Evolutionary conservation across 176 grass and related monocot genomes (phyloP).

Genomic region (Cymbopogon citratus): DNA sequence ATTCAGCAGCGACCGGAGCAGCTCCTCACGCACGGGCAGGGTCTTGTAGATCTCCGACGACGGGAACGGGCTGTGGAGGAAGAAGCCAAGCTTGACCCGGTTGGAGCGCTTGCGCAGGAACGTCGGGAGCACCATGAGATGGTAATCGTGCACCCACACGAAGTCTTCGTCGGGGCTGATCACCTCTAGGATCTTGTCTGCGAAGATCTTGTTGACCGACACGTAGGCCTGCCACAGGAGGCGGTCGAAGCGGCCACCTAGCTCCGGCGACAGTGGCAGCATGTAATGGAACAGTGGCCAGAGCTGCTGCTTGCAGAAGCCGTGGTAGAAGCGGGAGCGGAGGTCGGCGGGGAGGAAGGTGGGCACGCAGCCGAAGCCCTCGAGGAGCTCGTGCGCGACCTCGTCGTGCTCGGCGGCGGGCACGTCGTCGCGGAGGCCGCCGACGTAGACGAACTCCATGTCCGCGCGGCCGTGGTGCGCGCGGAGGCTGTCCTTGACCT

Average conservation of each 20-base stretch:
- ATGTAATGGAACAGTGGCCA: constrained; percentile 99
- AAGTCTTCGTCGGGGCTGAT: constrained; percentile 90
- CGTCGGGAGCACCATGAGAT: constrained; percentile 82
- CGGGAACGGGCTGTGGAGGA: constrained; percentile 89
- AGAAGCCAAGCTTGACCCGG: constrained; percentile 76
- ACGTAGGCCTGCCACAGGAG: constrained; percentile 86
- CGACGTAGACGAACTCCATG: constrained; percentile 91
- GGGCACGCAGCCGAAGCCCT: constrained; percentile 74
- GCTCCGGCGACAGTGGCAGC: constrained; percentile 88
- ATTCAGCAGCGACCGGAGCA: constrained; percentile 70
- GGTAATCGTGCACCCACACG: constrained; percentile 96
- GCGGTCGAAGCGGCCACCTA: constrained; percentile 87
- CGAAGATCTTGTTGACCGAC: constrained; percentile 92
- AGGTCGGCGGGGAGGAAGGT: constrained; percentile 76
- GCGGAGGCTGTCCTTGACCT: constrained; percentile 65
- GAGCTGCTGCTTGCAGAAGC: constrained; percentile 98
- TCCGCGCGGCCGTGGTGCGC: constrained; percentile 44
- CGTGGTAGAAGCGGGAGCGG: constrained; percentile 70
- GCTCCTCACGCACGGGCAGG: constrained; percentile 72
- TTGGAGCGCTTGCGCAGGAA: constrained; percentile 88
- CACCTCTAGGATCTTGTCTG: constrained; percentile 90
- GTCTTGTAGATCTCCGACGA: constrained; percentile 89
- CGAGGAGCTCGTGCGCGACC: constrained; percentile 59
- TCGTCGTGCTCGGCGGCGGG: constrained; percentile 58
- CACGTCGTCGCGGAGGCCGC: constrained; percentile 68